Base-by-base conservation (phyloP, 768 basidiomycete genomes). In the Boletus edulis region DNA sequence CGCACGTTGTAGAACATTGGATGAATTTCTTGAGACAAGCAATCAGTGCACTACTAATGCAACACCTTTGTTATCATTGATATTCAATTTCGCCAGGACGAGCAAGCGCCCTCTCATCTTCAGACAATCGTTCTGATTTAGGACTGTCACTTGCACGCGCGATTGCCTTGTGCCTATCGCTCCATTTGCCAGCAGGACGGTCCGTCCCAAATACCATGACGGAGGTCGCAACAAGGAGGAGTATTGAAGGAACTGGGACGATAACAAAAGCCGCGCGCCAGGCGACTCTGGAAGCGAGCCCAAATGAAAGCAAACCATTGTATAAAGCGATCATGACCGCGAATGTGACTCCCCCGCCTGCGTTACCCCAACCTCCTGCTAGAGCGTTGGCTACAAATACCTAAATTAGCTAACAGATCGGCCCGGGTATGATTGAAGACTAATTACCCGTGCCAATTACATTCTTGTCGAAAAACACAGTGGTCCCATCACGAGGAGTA, bases 191-290 rank as follows among this genome's bases (percentile, higher is more conserved):
- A 39, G 54, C 54, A 13, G 54, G 54, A 17, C 50, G 54, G 31
- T 55, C 54, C 6, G 54, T 55, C 17, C 54, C 54, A 11, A 55
- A 40, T 32, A 50, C 38, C 49, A 55, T 17, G 43, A 50, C 8
- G 9, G 54, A 18, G 5, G n/a, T 4, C 10, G 82, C 81, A 9
- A 76, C 72, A 20, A 70, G 43, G 49, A 83, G 66, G 3, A 85
- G 70, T 34, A 79, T n/a, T n/a, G n/a, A 67, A 1, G 83, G 83
- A 0, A 80, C 79, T 3, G 83, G 82, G n/a, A 84, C 77, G 34
- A 81, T 71, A 4, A 70, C 82, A 58, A 84, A 85, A 1, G 82
- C 68, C 4, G 72, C 78, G 43, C 84, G 68, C 84, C 84, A 85
- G 5, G 83, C 79, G 0, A 71, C 55, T 55, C 77, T 73, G 12